Evolutionary conservation across 208 protist genomes (phyloP).

Genomic region (Crithidia expoeki): DNA sequence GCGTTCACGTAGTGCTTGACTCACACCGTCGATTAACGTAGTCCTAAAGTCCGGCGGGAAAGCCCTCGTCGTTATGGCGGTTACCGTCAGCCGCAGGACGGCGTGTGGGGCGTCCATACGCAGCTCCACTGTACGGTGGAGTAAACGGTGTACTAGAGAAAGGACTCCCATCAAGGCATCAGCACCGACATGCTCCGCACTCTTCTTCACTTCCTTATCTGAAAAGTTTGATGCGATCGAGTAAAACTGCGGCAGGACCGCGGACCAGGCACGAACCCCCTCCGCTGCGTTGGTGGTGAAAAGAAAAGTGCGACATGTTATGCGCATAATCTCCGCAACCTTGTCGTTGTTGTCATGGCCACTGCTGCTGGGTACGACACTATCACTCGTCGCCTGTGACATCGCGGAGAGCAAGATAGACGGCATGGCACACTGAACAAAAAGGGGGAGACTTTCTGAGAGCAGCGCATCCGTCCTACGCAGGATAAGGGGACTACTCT

Average conservation of each 20-base stretch:
- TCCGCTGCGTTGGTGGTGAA: constrained; percentile 19
- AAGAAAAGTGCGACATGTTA: constrained; percentile 7
- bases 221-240: not conserved
- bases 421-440: constrained; percentile 30
- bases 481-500: not conserved
- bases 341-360: too few relatives aligned
- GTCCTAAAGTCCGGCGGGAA: not conserved
- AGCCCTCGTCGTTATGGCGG: not conserved
- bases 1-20: not conserved
- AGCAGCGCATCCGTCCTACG: constrained; percentile 22
- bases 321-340: constrained; percentile 11
- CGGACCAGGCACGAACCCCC: constrained; percentile 13
- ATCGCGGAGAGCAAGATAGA: constrained; percentile 13
- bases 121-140: not conserved
- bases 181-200: not conserved
- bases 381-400: not conserved
- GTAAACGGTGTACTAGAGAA: not conserved
- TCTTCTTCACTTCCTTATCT: not conserved
- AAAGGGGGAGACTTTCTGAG: constrained; percentile 11
- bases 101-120: not conserved
- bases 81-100: constrained; percentile 2
- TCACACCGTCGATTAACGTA: not conserved
- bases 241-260: constrained; percentile 6
- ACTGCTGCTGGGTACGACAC: too few relatives aligned
- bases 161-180: not conserved